These are phyloP conservation scores for Cytospora piceae DNA, from an alignment of 2,329 filamentous ascomycete species.

Conservation along the genomic window DNA sequence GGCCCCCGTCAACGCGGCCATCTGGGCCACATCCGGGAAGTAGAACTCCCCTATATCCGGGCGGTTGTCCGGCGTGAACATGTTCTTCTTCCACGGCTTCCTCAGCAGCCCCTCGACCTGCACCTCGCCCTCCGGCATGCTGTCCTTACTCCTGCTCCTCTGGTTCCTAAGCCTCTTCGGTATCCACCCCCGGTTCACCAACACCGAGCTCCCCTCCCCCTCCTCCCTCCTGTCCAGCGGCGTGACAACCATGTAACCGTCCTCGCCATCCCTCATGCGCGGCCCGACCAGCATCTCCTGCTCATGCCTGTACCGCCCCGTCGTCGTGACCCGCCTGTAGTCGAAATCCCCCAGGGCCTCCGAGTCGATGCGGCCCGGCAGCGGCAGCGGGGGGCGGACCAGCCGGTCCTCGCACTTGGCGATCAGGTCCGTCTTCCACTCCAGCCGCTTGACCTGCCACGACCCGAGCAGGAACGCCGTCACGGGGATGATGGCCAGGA, in stretches of 20 bases:
- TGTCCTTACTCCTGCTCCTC: conserved; percentile 62
- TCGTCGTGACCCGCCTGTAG: conserved; percentile 80
- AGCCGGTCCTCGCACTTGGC: conserved; percentile 92
- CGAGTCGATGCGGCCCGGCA: conserved; percentile 83
- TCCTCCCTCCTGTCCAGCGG: conserved; percentile 73
- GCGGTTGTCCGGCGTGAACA: conserved; percentile 91
- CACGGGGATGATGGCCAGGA: conserved; percentile 85
- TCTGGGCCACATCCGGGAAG: conserved; percentile 91
- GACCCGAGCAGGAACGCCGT: conserved; percentile 89
- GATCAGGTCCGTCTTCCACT: conserved; percentile 92
- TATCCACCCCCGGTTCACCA: conserved; percentile 94
- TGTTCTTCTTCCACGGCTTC: conserved; percentile 95
- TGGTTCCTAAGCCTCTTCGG: conserved; percentile 72
- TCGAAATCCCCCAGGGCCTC: conserved; percentile 86
- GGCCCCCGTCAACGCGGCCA: conserved; percentile 81
- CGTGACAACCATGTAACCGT: conserved; percentile 90
- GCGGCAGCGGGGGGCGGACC: conserved; percentile 79
- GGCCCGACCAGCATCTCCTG: conserved; percentile 96
- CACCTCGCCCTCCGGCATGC: conserved; percentile 71
- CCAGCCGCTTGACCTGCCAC: conserved; percentile 92
- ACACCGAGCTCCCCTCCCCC: conserved; percentile 64
- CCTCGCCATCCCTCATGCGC: conserved; percentile 82
- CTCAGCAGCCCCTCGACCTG: conserved; percentile 82
- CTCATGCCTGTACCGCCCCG: conserved; percentile 78
- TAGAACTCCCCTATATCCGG: conserved; percentile 87